Conservation (phyloP, 257 asterid genomes). For the Lavandula angustifolia region DNA sequence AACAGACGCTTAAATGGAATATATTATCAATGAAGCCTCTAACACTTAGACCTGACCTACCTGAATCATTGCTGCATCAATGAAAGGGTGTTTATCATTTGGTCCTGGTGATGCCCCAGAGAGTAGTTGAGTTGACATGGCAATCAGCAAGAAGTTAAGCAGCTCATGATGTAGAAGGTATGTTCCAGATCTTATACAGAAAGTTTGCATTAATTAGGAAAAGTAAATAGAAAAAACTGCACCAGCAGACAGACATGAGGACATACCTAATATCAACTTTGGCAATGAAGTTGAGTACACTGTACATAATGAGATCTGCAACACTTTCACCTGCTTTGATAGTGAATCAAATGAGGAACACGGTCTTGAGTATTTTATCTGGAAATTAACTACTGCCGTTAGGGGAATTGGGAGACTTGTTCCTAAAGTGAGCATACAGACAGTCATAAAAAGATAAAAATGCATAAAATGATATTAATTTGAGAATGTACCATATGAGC, state of each 20-base stretch:
- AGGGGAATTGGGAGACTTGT: background rate
- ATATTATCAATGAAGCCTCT: slow-evolving; percentile 15
- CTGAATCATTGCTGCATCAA: slow-evolving; percentile 87
- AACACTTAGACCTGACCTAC: slow-evolving; percentile 38
- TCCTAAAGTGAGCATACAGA: background rate
- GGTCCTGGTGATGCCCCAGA: slow-evolving; percentile 91
- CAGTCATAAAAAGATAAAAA: background rate
- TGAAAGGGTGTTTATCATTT: slow-evolving; percentile 72
- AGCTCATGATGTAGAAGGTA: slow-evolving; percentile 80
- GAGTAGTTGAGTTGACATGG: slow-evolving; percentile 91
- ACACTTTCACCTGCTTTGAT: slow-evolving; percentile 58
- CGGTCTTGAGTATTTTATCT: background rate
- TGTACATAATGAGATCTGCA: slow-evolving; percentile 59
- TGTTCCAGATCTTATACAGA: slow-evolving; percentile 53
- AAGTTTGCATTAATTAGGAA: slow-evolving; percentile 37
- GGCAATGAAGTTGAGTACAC: slow-evolving; percentile 71
- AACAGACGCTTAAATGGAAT: slow-evolving; percentile 21
- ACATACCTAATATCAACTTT: slow-evolving; percentile 82
- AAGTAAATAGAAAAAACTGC: slow-evolving; percentile 26
- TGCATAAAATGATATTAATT: background rate
- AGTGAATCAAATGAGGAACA: slow-evolving; percentile 20
- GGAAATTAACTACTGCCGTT: background rate
- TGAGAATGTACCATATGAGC: slow-evolving; percentile 13
- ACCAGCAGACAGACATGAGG: slow-evolving; percentile 22
- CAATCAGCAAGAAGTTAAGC: slow-evolving; percentile 74